phyloP scores from a whole-genome alignment of 805 yeast species.

The Wickerhamomyces kurtzmanii region DNA sequence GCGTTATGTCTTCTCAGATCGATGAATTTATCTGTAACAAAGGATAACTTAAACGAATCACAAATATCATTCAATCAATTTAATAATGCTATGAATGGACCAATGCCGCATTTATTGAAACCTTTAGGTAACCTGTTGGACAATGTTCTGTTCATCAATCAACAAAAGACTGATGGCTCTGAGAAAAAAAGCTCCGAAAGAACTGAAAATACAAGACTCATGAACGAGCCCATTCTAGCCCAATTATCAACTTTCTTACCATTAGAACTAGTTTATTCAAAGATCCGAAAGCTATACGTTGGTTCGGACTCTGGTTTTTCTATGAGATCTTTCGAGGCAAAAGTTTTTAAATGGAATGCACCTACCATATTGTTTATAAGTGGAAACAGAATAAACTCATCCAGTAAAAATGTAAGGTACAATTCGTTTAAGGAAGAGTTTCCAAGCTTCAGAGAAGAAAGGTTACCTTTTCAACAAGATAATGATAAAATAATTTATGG shows the following conservation, averaged over 20 bases:
- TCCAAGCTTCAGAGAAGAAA: constrained; percentile 26
- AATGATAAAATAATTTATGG: constrained; percentile 46
- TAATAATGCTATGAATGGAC: constrained; percentile 15
- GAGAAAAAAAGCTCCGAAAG: constrained; percentile 1
- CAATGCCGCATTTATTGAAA: constrained; percentile 32
- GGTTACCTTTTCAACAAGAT: constrained; percentile 15
- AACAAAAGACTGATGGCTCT: constrained; percentile 1
- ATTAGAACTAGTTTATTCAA: constrained; percentile 30
- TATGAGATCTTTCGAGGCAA: constrained; percentile 76
- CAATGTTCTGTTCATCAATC: no score
- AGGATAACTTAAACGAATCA: constrained; percentile 9
- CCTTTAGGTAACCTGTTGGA: constrained; percentile 37
- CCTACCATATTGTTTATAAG: constrained; percentile 66
- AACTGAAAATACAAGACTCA: constrained; percentile 22
- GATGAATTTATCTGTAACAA: constrained; percentile 30
- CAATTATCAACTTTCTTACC: constrained; percentile 31
- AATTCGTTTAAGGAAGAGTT: constrained; percentile 39
- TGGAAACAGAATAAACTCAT: constrained; percentile 41
- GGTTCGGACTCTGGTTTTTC: constrained; percentile 82
- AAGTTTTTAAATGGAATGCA: constrained; percentile 83
- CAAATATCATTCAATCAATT: constrained; percentile 24
- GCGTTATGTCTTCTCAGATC: constrained; percentile 39
- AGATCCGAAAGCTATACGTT: constrained; percentile 50
- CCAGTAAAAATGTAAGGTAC: constrained; percentile 26
- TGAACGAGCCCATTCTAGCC: constrained; percentile 27